Percentiles rank a stretch among this genome's conserved stretches.
Evolutionary conservation across 2,329 filamentous ascomycete genomes (phyloP).

Genomic region (Colletotrichum higginsianum): DNA sequence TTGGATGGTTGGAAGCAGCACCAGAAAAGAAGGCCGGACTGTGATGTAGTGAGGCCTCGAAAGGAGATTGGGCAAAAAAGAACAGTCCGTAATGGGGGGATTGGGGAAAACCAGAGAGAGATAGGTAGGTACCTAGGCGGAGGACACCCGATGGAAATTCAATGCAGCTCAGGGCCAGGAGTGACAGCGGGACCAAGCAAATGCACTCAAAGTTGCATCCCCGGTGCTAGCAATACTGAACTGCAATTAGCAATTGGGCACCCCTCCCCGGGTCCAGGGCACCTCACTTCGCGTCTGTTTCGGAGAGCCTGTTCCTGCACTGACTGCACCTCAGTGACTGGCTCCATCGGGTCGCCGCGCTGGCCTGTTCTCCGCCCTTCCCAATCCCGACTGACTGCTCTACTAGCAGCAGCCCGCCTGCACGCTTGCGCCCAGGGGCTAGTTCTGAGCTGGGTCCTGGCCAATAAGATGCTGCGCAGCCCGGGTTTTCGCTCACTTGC

Average conservation of each 20-base stretch:
- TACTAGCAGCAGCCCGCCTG: constrained; percentile 17
- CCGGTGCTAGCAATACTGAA: neutral
- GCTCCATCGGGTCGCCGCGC: constrained; percentile 30
- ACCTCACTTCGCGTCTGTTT: constrained; percentile 28
- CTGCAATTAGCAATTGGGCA: constrained; percentile 8
- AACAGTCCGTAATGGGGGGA: constrained; percentile 14
- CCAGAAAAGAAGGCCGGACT: constrained; percentile 7
- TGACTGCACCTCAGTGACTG: constrained; percentile 27
- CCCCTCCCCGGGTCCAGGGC: neutral
- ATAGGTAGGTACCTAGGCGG: neutral
- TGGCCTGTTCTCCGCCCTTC: constrained; percentile 34
- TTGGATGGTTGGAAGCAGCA: constrained; percentile 4
- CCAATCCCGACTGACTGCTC: constrained; percentile 19
- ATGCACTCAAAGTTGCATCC: constrained; percentile 20
- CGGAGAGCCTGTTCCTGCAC: constrained; percentile 39
- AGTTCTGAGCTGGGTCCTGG: constrained; percentile 16
- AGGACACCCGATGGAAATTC: constrained; percentile 11
- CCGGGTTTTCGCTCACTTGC: constrained; percentile 29
- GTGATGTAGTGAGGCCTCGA: neutral
- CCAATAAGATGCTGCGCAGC: constrained; percentile 31
- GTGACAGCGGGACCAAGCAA: constrained; percentile 25
- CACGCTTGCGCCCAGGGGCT: constrained; percentile 30
- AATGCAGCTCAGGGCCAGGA: constrained; percentile 25
- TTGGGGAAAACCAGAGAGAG: constrained; percentile 12
- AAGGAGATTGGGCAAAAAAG: constrained; percentile 27